Base-by-base conservation (phyloP, 768 basidiomycete species). In the Xerocomellus chrysenteron region DNA sequence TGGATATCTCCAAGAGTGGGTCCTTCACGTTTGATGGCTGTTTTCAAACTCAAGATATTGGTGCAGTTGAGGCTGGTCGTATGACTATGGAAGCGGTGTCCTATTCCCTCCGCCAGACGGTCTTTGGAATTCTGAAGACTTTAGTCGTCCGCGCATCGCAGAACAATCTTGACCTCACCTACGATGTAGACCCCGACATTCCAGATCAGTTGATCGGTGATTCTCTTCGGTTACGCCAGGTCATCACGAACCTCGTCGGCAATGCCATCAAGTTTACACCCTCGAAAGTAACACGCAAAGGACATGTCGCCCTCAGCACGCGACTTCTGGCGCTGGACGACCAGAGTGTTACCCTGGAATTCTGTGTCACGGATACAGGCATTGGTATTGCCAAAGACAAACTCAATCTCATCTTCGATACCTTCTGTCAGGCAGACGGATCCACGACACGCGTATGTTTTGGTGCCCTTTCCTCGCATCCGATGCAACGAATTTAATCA, bases 1-100 rank as follows among this genome's bases (percentile, higher is more conserved):
- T 98, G 79, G 97, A 99, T 80, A 98, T 98, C 60, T 98, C 95
- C 17, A 99, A 99, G 83, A 98, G 95, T 97, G 64, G 54, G 92
- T 82, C 49, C 35, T 39, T 33, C n/a, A 43, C 5, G 17, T n/a
- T 28, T 55, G 41, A 47, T 32, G 13, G n/a, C 16, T 30, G 35
- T 21, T 32, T 41, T n/a, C 39, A 37, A 19, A 47, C 49, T 60
- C 44, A 58, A 52, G 58, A 64, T 33, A 55, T 45, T 62, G 37
- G 36, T 28, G 9, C 64, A 97, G 95, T 98, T 67, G 97, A 99
- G 74, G 97, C 96, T 40, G 97, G 97, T 44, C 90, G 96, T 13
- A 99, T 99, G 97, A 98, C 94, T 2, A 97, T 99, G 90, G 97
- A 99, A 75, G 88, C 92, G 30, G 96, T 98, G n/a, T 89, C 95